Evolutionary conservation across 805 yeast species (phyloP).

Genomic region (Hanseniaspora singularis): DNA sequence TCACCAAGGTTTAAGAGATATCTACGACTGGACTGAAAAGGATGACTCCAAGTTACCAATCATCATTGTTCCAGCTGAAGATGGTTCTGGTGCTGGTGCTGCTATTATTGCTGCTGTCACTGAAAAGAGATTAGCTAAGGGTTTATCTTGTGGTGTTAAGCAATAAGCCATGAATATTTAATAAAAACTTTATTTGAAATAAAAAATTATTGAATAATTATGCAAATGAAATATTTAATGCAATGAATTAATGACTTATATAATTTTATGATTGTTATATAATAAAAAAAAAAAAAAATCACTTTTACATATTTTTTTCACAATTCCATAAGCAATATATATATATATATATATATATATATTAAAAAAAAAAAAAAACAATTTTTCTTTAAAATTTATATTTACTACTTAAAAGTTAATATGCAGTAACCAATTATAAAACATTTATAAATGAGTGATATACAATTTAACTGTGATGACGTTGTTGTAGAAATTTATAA

Average conservation of each 20-base stretch:
- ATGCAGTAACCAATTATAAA: no score
- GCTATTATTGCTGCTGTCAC: slow-evolving; percentile 96
- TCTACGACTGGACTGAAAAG: slow-evolving; percentile 58
- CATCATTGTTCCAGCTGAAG: slow-evolving; percentile 82
- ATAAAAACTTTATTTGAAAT: no score
- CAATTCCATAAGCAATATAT: no score
- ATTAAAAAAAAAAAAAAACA: no score
- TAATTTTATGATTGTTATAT: no score
- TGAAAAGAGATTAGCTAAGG: slow-evolving; percentile 59
- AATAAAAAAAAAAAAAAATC: no score
- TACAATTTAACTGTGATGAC: not conserved
- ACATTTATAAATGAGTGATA: not conserved
- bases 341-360: no score
- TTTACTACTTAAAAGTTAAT: no score
- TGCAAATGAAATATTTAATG: no score
- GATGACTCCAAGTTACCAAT: slow-evolving; percentile 55
- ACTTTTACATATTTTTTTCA: no score
- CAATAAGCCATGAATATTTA: slow-evolving; percentile 14
- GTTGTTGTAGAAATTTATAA: not conserved
- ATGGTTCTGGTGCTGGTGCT: slow-evolving; percentile 98
- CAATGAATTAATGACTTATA: no score
- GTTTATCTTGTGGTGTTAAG: slow-evolving; percentile 51
- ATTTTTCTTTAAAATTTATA: no score
- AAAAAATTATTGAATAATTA: not conserved
- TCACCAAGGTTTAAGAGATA: slow-evolving; percentile 75